These are phyloP conservation scores for Entophlyctis helioformis DNA, from an alignment of 192 early-diverging fungal species.

Conservation along the genomic window DNA sequence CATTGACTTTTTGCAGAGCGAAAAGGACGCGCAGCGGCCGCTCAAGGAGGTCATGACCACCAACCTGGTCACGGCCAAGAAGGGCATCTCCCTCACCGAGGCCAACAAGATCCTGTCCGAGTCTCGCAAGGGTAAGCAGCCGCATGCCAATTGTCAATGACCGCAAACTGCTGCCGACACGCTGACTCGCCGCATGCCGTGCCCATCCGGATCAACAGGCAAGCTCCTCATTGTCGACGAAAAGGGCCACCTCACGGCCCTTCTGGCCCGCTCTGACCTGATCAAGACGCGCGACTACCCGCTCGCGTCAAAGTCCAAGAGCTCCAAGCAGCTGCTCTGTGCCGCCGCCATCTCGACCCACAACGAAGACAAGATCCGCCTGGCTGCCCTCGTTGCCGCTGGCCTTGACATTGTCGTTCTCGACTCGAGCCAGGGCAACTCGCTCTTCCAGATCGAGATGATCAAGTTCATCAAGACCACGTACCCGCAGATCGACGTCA, in stretches of 20 bases:
- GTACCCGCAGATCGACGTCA: constrained; percentile 70
- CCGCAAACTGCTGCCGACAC: too few relatives aligned
- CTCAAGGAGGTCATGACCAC: constrained; percentile 83
- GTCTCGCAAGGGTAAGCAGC: constrained; percentile 70
- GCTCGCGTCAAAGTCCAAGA: constrained; percentile 67
- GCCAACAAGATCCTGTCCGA: constrained; percentile 78
- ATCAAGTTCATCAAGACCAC: constrained; percentile 84
- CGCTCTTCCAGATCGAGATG: constrained; percentile 89
- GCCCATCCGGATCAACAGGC: constrained; percentile 1
- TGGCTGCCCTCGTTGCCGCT: constrained; percentile 76
- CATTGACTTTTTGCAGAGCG: constrained; percentile 70
- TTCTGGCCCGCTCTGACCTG: constrained; percentile 88
- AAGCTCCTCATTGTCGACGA: constrained; percentile 92
- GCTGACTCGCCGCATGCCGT: too few relatives aligned
- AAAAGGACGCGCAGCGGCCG: constrained; percentile 40
- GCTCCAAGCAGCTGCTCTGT: constrained; percentile 83
- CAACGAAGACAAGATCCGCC: constrained; percentile 71
- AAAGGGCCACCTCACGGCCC: constrained; percentile 68
- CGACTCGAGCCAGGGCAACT: constrained; percentile 96
- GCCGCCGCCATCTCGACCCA: constrained; percentile 92
- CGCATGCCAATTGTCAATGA: too few relatives aligned
- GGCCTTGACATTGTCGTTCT: constrained; percentile 94
- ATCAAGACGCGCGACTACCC: constrained; percentile 96
- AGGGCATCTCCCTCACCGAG: constrained; percentile 81
- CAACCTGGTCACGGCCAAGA: constrained; percentile 69